Conservation (phyloP, 352 stramenopile genomes). For the Globisporangium cystogenes region DNA sequence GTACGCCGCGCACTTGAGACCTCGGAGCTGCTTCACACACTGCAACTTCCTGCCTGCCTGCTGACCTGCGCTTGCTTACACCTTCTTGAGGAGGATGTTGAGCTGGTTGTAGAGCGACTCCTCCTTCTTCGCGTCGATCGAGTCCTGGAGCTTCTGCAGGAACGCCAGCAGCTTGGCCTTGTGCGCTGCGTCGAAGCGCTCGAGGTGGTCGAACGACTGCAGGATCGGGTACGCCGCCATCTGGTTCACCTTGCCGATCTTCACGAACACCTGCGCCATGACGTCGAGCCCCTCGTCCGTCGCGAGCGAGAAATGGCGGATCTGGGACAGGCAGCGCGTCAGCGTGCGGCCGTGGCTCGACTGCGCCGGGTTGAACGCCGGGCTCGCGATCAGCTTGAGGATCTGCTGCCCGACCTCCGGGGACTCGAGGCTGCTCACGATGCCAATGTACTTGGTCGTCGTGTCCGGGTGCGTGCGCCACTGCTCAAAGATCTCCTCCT, state of each 20-base stretch:
- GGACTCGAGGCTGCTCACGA: conserved; percentile 59
- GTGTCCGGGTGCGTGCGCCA: conserved; percentile 70
- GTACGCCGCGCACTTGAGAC: too few relatives aligned
- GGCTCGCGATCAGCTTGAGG: conserved; percentile 47
- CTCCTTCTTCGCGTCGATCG: conserved; percentile 49
- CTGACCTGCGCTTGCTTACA: too few relatives aligned
- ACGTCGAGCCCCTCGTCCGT: conserved; percentile 74
- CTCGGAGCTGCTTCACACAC: too few relatives aligned
- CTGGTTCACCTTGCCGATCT: conserved; percentile 83
- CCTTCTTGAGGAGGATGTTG: conserved; percentile 83
- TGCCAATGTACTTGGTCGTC: conserved; percentile 76
- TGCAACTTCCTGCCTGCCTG: too few relatives aligned
- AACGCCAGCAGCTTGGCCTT: conserved; percentile 45
- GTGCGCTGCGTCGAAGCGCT: conserved; percentile 56
- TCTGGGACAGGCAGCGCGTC: conserved; percentile 62
- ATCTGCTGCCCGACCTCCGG: conserved; percentile 71
- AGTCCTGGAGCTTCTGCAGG: conserved; percentile 62
- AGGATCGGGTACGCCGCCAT: conserved; percentile 80
- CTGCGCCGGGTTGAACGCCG: conserved; percentile 71
- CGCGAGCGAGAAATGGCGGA: conserved; percentile 63
- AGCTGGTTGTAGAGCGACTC: conserved; percentile 77
- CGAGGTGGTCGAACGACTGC: conserved; percentile 75
- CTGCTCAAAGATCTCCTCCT: conserved; percentile 63
- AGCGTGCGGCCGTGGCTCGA: conserved; percentile 70
- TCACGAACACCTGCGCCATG: conserved; percentile 63